Percentiles rank a stretch among this genome's conserved stretches.
phyloP scores from a whole-genome alignment of 768 basidiomycete genomes.

The Pulveroboletus sp. region DNA sequence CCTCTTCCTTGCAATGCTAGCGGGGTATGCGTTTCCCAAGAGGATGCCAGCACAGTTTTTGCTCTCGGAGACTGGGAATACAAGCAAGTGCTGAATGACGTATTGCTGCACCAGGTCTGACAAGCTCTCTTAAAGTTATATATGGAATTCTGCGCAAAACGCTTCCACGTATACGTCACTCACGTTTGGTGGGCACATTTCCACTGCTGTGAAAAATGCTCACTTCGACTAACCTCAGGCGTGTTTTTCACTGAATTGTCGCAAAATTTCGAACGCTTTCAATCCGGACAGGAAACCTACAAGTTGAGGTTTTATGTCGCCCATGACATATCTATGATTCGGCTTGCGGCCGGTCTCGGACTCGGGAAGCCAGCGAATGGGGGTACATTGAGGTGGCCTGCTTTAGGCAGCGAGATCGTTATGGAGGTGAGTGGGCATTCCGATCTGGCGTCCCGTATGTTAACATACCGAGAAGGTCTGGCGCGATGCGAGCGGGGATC shows the following conservation, averaged over 20 bases:
- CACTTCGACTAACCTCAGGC: slow-evolving; percentile 25
- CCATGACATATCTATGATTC: slow-evolving; percentile 47
- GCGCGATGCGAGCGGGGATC: slow-evolving; percentile 20
- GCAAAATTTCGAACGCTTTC: slow-evolving; percentile 37
- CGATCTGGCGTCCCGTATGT: neutral
- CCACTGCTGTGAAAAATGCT: neutral
- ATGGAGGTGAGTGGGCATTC: slow-evolving; percentile 38
- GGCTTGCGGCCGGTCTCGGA: slow-evolving; percentile 39
- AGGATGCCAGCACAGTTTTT: slow-evolving; percentile 50
- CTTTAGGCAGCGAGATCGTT: slow-evolving; percentile 45
- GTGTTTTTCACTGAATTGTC: slow-evolving; percentile 46
- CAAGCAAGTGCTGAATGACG: slow-evolving; percentile 30
- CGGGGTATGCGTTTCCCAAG: slow-evolving; percentile 39
- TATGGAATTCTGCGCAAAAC: slow-evolving; percentile 47
- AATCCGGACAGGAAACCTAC: slow-evolving; percentile 30
- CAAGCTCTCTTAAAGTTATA: slow-evolving; percentile 34
- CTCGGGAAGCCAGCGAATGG: slow-evolving; percentile 29
- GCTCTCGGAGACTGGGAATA: slow-evolving; percentile 63
- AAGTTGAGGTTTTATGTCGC: slow-evolving; percentile 44
- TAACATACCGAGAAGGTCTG: slow-evolving; percentile 37
- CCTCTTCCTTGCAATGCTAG: slow-evolving; percentile 42
- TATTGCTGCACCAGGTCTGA: neutral
- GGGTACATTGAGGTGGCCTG: slow-evolving; percentile 42
- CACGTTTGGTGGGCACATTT: slow-evolving; percentile 36
- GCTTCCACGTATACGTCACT: slow-evolving; percentile 42